Base-by-base conservation (phyloP, 2,329 filamentous ascomycete genomes). In the Trichophyton equinum region DNA sequence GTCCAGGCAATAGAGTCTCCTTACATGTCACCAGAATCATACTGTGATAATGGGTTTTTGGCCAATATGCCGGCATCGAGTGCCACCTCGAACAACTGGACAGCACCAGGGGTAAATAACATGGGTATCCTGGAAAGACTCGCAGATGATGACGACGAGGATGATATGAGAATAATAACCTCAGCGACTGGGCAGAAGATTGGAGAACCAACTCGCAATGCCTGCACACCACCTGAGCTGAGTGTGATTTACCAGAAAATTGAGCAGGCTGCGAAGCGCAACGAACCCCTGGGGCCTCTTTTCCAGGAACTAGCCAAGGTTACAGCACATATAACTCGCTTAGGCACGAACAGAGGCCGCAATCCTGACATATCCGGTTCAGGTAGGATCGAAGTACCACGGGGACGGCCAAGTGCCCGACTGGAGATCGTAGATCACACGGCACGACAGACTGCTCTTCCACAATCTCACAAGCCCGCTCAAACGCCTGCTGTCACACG, bases 161-260 rank as follows among this genome's bases (percentile, higher is more conserved):
- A 60, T 4, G 30, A 47, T 22, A 47, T 53, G 36, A 56, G 40
- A 56, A 60, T 56, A 11, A 53, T 55, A 20, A 46, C 46, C 20
- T 27, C 44, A 20, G 20, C 59, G 7, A 60, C 25, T n/a, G 59
- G 47, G 4, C 42, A 56, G 36, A 42, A 13, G 25, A 18, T 56
- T 11, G 47, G 30, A 33, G 61, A 61, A 33, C 4, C 9, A 40
- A 53, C 6, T 9, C 33, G 33, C 33, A 55, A 30, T 25, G 20
- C n/a, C 3, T 58, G 44, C 11, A 20, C 57, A 38, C 51, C 65
- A 22, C 64, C 66, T 5, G 67, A 69, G 11, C 62, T 73, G 59
- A 65, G 63, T 22, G 61, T 62, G n/a, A 44, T 73, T 30, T 71
- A 72, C 59, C 65, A 63, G 30, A 67, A 65, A 22, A 72, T 72